Base-by-base conservation (phyloP, 2,329 filamentous ascomycete genomes). In the Ilyonectria robusta region DNA sequence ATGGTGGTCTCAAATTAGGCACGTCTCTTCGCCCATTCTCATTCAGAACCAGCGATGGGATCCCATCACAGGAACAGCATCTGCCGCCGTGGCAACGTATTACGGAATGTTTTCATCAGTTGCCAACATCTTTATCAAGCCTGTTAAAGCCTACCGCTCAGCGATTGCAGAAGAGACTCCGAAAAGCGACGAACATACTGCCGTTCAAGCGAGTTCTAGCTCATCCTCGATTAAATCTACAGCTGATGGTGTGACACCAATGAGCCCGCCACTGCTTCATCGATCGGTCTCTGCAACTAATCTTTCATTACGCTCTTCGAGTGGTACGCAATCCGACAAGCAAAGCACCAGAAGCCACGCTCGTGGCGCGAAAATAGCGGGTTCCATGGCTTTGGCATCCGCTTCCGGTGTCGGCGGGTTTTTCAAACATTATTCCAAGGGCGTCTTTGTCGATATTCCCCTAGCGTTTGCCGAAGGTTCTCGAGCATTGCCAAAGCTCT, bases 31-130 rank as follows among this genome's bases (percentile, higher is more conserved):
- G 21, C 64, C 0, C 35, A 62, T 31, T 29, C 17, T 46, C 15
- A 74, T 74, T 0, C 37, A 67, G 1, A 74, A 70, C 4, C n/a
- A 21, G 0, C 58, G 72, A 0, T 74, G 68, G 70, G 72, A 74
- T 37, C 72, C 71, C 1, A 2, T 74, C 1, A 68, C 72, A 0
- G 71, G 68, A 1, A 44, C 51, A 0, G 46, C 64, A 1, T 68
- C 70, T 0, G 48, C 65, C 0, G 55, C 68, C 7, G 19, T 67
- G 6, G 48, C 68, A 1, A 70, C 63, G 0, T n/a, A 44, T 7
- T 31, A 59, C 0, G 70, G 62, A 0, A 51, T 74, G 66, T 55
- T 65, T 0, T 60, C 29, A 0, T 66, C 72, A 1, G 47, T 69
- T 0, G 46, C 70, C 0, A 59, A 62, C 1, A 74, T 69, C 2